Evolutionary conservation across 768 basidiomycete genomes (phyloP).

Genomic region (Serendipita sp.): DNA sequence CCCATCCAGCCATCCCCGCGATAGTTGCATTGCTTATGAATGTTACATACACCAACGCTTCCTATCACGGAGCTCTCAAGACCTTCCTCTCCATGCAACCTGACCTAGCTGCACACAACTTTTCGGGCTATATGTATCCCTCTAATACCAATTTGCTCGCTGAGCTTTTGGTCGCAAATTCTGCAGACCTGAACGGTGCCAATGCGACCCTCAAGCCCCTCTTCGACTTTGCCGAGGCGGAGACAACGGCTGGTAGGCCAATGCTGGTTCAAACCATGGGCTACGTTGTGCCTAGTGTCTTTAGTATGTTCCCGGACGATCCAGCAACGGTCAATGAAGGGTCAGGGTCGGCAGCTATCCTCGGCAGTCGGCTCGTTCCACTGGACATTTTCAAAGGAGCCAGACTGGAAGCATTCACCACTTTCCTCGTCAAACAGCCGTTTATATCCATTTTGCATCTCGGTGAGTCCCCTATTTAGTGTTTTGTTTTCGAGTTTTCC

Average conservation of each 20-base stretch:
- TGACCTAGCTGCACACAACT: background rate
- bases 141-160: background rate
- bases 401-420: background rate
- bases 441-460: background rate
- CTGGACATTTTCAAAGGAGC: background rate
- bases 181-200: background rate
- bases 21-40: background rate
- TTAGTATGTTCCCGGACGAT: background rate
- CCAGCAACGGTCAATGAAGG: background rate
- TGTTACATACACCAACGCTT: background rate
- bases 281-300: background rate
- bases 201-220: background rate
- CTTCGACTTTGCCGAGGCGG: background rate
- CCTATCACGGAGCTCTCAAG: background rate
- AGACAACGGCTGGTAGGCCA: background rate
- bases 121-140: background rate
- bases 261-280: background rate
- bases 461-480: background rate
- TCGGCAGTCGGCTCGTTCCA: background rate
- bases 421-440: background rate
- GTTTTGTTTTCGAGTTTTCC: background rate
- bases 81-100: background rate
- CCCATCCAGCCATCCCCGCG: background rate
- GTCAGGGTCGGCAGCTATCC: background rate
- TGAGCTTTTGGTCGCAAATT: background rate